Percentiles rank a stretch among this genome's conserved stretches.
These are phyloP conservation scores for Herpetomonas samuelpessoai DNA, from an alignment of 208 protist genomes.

Conservation along the genomic window DNA sequence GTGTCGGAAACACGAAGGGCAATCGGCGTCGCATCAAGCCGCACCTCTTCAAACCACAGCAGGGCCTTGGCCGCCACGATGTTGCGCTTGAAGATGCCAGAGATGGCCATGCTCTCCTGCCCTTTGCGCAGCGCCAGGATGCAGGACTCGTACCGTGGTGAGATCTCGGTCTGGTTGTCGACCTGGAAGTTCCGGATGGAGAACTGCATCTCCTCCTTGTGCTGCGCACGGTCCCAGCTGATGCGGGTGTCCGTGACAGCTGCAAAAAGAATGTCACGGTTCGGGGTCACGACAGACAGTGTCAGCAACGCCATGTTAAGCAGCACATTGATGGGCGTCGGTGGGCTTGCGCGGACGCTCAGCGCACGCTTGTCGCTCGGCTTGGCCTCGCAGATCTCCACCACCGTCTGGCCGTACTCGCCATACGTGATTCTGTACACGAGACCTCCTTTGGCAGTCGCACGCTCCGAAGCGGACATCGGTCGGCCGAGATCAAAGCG, in stretches of 20 bases:
- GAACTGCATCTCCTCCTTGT: slow-evolving; percentile 49
- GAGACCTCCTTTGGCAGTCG: slow-evolving; percentile 29
- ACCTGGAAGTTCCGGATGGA: slow-evolving; percentile 84
- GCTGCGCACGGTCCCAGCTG: slow-evolving; percentile 45
- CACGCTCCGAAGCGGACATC: slow-evolving; percentile 24
- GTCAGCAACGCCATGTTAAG: slow-evolving; percentile 60
- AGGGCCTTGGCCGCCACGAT: slow-evolving; percentile 54
- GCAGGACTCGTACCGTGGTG: slow-evolving; percentile 70
- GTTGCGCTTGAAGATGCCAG: slow-evolving; percentile 51
- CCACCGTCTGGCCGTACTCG: slow-evolving; percentile 54
- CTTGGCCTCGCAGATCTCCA: slow-evolving; percentile 37
- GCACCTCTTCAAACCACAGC: slow-evolving; percentile 68
- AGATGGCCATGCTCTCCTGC: slow-evolving; percentile 31
- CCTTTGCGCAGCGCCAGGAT: slow-evolving; percentile 59
- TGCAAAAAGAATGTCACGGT: slow-evolving; percentile 68
- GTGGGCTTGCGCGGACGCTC: slow-evolving; percentile 23
- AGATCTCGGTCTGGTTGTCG: slow-evolving; percentile 84
- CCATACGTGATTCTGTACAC: slow-evolving; percentile 48
- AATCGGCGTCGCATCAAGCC: slow-evolving; percentile 70
- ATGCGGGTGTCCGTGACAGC: slow-evolving; percentile 61
- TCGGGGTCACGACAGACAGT: slow-evolving; percentile 60
- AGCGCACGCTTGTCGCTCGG: slow-evolving; percentile 11
- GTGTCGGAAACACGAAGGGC: slow-evolving; percentile 81
- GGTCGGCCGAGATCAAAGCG: slow-evolving; percentile 27
- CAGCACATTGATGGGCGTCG: slow-evolving; percentile 51